Evolutionary conservation across 306 rosid genomes (phyloP).

Genomic region (Trifolium fragiferum): DNA sequence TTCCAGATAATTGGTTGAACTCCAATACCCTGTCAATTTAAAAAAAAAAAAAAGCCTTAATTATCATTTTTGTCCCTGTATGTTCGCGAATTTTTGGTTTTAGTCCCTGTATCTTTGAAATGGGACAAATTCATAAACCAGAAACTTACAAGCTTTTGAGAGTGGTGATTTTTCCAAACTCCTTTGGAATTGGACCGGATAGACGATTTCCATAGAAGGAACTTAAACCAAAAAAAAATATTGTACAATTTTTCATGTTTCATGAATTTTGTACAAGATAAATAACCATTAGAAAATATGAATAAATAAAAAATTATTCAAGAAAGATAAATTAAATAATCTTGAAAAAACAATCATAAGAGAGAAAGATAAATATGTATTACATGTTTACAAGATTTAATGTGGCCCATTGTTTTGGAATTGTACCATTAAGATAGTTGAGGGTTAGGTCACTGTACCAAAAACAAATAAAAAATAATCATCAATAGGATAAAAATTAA

Average conservation of each 20-base stretch:
- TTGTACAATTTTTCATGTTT: slow-evolving; percentile 9
- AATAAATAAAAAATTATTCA: neutral
- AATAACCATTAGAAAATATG: neutral
- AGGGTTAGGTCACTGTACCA: slow-evolving; percentile 51
- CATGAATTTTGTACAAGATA: neutral
- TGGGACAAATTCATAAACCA: neutral
- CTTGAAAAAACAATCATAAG: neutral
- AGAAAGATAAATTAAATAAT: neutral
- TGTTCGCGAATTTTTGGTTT: no score
- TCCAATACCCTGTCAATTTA: slow-evolving; percentile 54
- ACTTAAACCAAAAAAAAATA: slow-evolving; percentile 45
- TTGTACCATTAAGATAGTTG: slow-evolving; percentile 70
- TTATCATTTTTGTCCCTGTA: no score
- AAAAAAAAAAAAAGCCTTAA: no score
- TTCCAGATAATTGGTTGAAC: slow-evolving; percentile 63
- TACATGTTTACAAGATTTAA: slow-evolving; percentile 57
- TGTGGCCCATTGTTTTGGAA: slow-evolving; percentile 58
- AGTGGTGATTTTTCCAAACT: slow-evolving; percentile 59
- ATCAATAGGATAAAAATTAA: neutral
- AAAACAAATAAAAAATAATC: slow-evolving; percentile 11
- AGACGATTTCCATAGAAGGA: slow-evolving; percentile 64
- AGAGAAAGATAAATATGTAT: slow-evolving; percentile 6
- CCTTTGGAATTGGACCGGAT: slow-evolving; percentile 65
- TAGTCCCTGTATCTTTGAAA: no score
- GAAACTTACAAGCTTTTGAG: slow-evolving; percentile 67